Percentiles rank a stretch among this genome's conserved stretches.
Conservation (phyloP, 345 rosid species). For the Sonneratia alba region DNA sequence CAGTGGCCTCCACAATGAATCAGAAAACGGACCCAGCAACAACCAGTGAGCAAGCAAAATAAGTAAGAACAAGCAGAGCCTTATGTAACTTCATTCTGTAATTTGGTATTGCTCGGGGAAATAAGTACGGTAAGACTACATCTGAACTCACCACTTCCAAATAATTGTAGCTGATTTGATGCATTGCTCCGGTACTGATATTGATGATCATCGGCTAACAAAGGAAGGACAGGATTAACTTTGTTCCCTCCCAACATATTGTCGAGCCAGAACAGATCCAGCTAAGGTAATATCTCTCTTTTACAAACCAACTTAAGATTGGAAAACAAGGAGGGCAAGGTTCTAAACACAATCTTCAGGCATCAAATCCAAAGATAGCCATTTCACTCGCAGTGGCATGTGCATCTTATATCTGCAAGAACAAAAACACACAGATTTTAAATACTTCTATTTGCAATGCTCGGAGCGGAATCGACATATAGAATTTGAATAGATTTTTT, state of each 20-base stretch:
- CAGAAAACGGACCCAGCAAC: too few relatives aligned
- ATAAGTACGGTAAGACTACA: background rate
- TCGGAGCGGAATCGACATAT: background rate
- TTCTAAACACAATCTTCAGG: too few relatives aligned
- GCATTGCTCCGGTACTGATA: slow-evolving; percentile 51
- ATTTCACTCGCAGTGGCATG: background rate
- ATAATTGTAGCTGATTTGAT: slow-evolving; percentile 64
- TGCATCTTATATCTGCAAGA: background rate
- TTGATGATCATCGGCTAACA: slow-evolving; percentile 36
- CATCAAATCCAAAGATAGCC: background rate
- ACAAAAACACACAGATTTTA: background rate
- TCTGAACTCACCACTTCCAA: slow-evolving; percentile 44
- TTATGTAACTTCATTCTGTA: background rate
- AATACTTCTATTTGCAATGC: background rate
- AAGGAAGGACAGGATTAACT: slow-evolving; percentile 41
- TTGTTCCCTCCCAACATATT: slow-evolving; percentile 70
- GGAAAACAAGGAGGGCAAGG: background rate
- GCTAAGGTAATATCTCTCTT: background rate
- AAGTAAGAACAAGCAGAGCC: background rate
- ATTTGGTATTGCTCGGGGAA: background rate
- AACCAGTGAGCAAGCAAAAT: background rate
- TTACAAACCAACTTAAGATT: background rate
- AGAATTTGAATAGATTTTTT: background rate
- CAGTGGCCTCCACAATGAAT: background rate
- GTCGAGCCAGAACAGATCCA: background rate